These are phyloP conservation scores for Phytopythium helicoides DNA, from an alignment of 352 stramenopile genomes.

Conservation along the genomic window DNA sequence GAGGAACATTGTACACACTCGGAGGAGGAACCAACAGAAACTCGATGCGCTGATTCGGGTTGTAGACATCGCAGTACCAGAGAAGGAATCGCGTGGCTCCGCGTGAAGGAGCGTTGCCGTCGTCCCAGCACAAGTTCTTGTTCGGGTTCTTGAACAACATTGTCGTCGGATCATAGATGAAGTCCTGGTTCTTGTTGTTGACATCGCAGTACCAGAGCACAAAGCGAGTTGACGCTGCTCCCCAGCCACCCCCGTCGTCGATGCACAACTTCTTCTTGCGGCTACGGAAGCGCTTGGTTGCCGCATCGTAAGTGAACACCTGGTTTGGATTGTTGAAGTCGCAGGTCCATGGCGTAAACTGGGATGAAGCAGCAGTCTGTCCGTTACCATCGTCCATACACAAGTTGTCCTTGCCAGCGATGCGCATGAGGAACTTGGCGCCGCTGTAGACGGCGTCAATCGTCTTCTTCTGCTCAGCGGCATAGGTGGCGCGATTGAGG, in stretches of 20 bases:
- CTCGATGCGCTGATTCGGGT: slow-evolving; percentile 22
- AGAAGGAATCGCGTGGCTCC: slow-evolving; percentile 4
- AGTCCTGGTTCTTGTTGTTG: slow-evolving; percentile 22
- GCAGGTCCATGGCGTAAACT: slow-evolving; percentile 17
- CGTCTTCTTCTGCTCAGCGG: slow-evolving; percentile 13
- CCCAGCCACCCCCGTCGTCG: slow-evolving; percentile 24
- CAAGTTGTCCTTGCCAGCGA: slow-evolving; percentile 7
- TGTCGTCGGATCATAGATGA: slow-evolving; percentile 18
- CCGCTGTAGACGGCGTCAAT: slow-evolving; percentile 11
- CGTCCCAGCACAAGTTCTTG: slow-evolving; percentile 30
- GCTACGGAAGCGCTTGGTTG: slow-evolving; percentile 7
- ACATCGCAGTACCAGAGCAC: slow-evolving; percentile 18
- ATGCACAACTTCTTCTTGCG: slow-evolving; percentile 17
- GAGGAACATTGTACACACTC: slow-evolving; percentile 11
- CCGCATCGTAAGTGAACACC: slow-evolving; percentile 14
- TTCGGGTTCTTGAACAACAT: slow-evolving; percentile 19
- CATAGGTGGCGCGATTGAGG: slow-evolving; percentile 8
- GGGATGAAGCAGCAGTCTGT: slow-evolving; percentile 9
- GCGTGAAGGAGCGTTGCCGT: slow-evolving; percentile 9
- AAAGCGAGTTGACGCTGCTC: slow-evolving; percentile 19
- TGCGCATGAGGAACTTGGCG: slow-evolving; percentile 12
- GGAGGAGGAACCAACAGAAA: slow-evolving; percentile 12
- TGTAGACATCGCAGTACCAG: slow-evolving; percentile 17
- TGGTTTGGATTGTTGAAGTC: slow-evolving; percentile 16
- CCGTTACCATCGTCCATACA: slow-evolving; percentile 18